These are phyloP conservation scores for Xylaria palmicola DNA, from an alignment of 495 filamentous ascomycete genomes.

Conservation along the genomic window DNA sequence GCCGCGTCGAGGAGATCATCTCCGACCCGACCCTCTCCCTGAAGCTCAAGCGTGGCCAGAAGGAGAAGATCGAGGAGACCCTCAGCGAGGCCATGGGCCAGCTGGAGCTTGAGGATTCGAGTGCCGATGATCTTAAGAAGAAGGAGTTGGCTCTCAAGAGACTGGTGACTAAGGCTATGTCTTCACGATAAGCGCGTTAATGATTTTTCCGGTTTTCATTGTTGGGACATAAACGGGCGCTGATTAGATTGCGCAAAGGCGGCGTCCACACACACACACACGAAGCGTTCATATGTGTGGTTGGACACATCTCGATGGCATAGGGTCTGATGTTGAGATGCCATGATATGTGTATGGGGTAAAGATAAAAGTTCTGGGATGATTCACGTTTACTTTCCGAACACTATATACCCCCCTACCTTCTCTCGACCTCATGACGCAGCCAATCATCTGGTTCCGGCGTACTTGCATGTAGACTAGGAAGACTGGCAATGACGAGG, in stretches of 20 bases:
- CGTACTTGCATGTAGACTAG: conserved; percentile 49
- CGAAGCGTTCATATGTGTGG: conserved; percentile 19
- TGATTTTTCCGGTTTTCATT: conserved; percentile 29
- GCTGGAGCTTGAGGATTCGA: conserved; percentile 62
- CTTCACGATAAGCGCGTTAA: conserved; percentile 66
- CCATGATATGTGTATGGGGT: conserved; percentile 25
- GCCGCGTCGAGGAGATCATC: conserved; percentile 97
- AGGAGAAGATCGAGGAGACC: conserved; percentile 98
- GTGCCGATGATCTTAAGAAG: conserved; percentile 97
- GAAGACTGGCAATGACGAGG: conserved; percentile 31
- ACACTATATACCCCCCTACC: conserved; percentile 29
- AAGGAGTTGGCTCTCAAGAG: conserved; percentile 99
- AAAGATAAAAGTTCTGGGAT: conserved; percentile 36
- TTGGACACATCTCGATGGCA: conserved; percentile 32
- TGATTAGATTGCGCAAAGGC: conserved; percentile 26
- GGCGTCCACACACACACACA: conserved; percentile 17
- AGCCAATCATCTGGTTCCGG: conserved; percentile 33
- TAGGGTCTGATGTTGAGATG: conserved; percentile 27
- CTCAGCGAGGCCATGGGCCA: conserved; percentile 52
- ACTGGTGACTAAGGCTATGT: conserved; percentile 95
- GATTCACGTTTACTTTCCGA: conserved; percentile 34
- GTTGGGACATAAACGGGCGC: conserved; percentile 34
- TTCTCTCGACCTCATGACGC: conserved; percentile 28
- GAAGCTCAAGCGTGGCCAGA: conserved; percentile 97
- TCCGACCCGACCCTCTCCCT: conserved; percentile 93